Conservation (phyloP, 139 green algal species). For the Asterochloris erici region DNA sequence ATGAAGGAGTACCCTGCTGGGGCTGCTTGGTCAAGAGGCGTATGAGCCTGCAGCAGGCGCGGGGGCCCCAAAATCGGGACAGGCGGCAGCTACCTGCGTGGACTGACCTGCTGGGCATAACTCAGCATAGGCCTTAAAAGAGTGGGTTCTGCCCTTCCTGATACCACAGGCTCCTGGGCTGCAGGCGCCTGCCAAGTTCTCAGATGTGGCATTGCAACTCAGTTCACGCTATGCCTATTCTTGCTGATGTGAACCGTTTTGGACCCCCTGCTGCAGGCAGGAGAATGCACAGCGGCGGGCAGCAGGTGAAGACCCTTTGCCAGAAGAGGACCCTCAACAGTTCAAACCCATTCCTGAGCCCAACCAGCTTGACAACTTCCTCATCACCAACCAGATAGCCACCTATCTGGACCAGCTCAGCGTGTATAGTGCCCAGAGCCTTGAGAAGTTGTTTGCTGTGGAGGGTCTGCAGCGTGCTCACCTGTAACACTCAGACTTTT, state of each 20-base stretch:
- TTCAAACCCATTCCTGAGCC: constrained; percentile 91
- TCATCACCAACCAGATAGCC: constrained; percentile 70
- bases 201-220: no score
- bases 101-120: no score
- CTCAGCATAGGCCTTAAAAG: no score
- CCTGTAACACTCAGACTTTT: not conserved
- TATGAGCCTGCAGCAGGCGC: no score
- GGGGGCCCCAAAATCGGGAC: no score
- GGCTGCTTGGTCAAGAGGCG: no score
- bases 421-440: constrained; percentile 33
- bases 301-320: constrained; percentile 86
- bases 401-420: constrained; percentile 69
- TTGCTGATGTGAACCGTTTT: not conserved
- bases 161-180: no score
- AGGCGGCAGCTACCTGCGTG: no score
- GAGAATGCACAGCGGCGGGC: constrained; percentile 83
- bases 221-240: no score
- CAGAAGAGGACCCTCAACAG: constrained; percentile 88
- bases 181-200: no score
- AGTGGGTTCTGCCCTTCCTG: no score
- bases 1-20: no score
- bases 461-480: constrained; percentile 52
- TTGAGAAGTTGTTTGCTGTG: constrained; percentile 73
- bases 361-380: constrained; percentile 80
- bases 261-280: constrained; percentile 3